Evolutionary conservation across 2,329 filamentous ascomycete genomes (phyloP), one percentile per base, ranked within the genome.

Genomic region (Talaromyces sp.): DNA sequence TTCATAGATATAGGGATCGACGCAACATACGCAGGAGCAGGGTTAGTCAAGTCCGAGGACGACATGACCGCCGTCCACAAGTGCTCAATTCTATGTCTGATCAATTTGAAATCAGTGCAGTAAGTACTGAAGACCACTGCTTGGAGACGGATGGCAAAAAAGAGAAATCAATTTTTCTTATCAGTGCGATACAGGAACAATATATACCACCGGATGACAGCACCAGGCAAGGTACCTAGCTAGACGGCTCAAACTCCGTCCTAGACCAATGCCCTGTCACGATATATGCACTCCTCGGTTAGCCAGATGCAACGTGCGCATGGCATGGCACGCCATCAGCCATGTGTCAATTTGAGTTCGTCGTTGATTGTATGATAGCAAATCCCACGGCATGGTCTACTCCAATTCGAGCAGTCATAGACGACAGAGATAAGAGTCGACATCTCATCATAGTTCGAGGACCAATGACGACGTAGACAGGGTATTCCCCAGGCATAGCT

Each of bases 21-120:
- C 3, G 39, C 39, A 41, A 16, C 13, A 52, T 63, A 67, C 67
- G 54, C 52, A 11, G 67, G 67, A 43, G 33, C 62, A 58, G 65
- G 59, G 31, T 62, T 62, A n/a, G 67, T 68, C 41, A 68, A 63
- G 33, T 62, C 59, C 24, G 60, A 64, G 14, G 59, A 47, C 50
- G 39, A 57, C 50, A 48, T 58, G 19, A 14, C 14, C 47, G 14
- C 11, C 33, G 43, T 31, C 16, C 16, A n/a, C 31, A 37, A 19
- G 19, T 13, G 19, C n/a, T 22, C 22, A n/a, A 13, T 6, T 22
- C 10, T 37, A 22, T 54, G 4, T 8, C 33, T 8, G 50, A 35
- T 54, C 52, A 14, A 24, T 56, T 56, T 37, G 52, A 16, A 37
- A 56, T 11, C n/a, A 39, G 19, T 39, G 31, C 31, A 54, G 50